Conservation (phyloP, 441 rosid genomes). For the Populus hybrid region DNA sequence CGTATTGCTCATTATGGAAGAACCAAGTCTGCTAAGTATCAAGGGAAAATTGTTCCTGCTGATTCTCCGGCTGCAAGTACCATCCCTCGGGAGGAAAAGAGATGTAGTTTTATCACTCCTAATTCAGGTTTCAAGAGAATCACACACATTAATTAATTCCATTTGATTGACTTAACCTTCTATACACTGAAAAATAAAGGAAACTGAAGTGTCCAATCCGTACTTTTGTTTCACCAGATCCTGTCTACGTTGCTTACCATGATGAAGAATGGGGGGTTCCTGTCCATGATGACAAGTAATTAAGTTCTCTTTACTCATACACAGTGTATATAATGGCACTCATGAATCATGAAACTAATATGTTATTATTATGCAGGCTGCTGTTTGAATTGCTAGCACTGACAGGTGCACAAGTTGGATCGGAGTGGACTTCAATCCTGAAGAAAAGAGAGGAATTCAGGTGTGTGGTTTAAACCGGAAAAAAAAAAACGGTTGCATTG, state of each 20-base stretch:
- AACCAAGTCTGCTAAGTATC: constrained; percentile 35
- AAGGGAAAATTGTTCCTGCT: constrained; percentile 17
- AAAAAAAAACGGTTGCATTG: too few species aligned
- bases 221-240: constrained; percentile 38
- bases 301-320: not conserved
- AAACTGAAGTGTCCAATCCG: not conserved
- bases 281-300: constrained; percentile 55
- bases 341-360: not conserved
- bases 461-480: constrained; percentile 18
- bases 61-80: constrained; percentile 11
- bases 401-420: constrained; percentile 74
- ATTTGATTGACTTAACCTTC: not conserved
- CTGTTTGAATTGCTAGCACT: constrained; percentile 61
- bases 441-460: constrained; percentile 52
- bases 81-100: constrained; percentile 31
- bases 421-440: constrained; percentile 70
- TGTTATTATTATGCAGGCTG: constrained; percentile 30
- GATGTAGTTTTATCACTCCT: constrained; percentile 64
- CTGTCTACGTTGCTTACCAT: constrained; percentile 59
- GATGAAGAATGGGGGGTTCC: constrained; percentile 83
- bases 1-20: constrained; percentile 67
- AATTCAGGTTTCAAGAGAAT: constrained; percentile 44
- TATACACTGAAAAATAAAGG: not conserved
- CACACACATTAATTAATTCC: not conserved
- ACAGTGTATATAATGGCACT: not conserved